Evolutionary conservation across 1,284 basidiomycete species (phyloP).

Genomic region (Fomitopsis schrenkii): DNA sequence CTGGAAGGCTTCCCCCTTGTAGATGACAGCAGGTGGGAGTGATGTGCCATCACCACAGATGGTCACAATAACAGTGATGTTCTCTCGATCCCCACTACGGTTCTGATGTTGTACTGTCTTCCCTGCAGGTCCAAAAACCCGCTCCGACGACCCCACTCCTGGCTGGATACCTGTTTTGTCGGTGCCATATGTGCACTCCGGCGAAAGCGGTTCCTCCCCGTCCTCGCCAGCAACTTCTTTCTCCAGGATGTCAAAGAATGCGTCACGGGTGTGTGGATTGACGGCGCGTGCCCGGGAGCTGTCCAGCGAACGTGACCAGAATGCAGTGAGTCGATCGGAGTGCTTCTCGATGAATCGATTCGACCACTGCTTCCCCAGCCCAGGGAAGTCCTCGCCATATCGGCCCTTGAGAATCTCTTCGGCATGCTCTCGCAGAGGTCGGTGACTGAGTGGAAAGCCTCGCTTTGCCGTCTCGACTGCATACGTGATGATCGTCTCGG

Average conservation of each 20-base stretch:
- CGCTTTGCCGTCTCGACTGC: no score
- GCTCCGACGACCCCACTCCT: slow-evolving; percentile 16
- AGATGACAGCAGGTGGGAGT: slow-evolving; percentile 26
- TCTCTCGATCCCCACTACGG: slow-evolving; percentile 27
- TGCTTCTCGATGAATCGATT: slow-evolving; percentile 30
- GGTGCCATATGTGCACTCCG: slow-evolving; percentile 23
- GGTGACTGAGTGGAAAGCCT: no score
- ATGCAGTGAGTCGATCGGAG: slow-evolving; percentile 19
- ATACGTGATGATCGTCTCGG: no score
- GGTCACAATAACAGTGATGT: slow-evolving; percentile 35
- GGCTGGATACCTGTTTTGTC: slow-evolving; percentile 30
- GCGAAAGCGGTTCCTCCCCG: slow-evolving; percentile 4
- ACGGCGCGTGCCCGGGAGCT: no score
- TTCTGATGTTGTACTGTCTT: slow-evolving; percentile 29
- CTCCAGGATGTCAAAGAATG: no score
- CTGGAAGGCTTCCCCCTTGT: slow-evolving; percentile 33
- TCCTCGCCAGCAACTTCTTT: no score
- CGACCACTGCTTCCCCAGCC: slow-evolving; percentile 36
- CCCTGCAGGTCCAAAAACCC: slow-evolving; percentile 25
- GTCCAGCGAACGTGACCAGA: not conserved
- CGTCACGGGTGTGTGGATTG: no score
- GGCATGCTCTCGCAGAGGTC: no score
- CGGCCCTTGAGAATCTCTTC: no score
- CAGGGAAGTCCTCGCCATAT: slow-evolving; percentile 27
- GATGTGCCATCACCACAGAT: slow-evolving; percentile 33